Conservation (phyloP, 2,329 filamentous ascomycete species). For the Hypoxylon rubiginosum region DNA sequence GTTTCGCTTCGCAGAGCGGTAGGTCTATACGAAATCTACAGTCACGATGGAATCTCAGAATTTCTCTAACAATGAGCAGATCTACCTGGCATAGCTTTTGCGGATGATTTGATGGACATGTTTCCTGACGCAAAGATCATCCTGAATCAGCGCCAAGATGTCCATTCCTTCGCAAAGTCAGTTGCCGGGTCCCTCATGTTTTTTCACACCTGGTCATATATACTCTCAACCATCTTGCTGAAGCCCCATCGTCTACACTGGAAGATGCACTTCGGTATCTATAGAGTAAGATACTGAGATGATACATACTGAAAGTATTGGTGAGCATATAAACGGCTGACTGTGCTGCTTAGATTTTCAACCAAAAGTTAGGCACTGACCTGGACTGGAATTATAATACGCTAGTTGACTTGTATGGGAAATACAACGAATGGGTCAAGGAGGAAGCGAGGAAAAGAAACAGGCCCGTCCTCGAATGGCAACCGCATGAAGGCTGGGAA, state of each 20-base stretch:
- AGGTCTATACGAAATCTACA: not conserved
- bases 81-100: slow-evolving; percentile 52
- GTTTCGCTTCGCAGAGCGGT: slow-evolving; percentile 44
- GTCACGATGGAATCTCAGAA: not conserved
- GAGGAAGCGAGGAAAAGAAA: slow-evolving; percentile 50
- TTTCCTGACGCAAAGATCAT: slow-evolving; percentile 54
- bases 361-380: not conserved
- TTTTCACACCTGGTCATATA: slow-evolving; percentile 48
- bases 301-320: too few species aligned
- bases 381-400: not conserved
- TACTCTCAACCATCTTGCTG: slow-evolving; percentile 46
- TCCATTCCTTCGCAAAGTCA: slow-evolving; percentile 49
- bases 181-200: slow-evolving; percentile 46
- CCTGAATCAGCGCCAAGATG: slow-evolving; percentile 50
- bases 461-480: slow-evolving; percentile 49
- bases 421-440: slow-evolving; percentile 46
- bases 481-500: slow-evolving; percentile 58
- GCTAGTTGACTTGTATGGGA: slow-evolving; percentile 35
- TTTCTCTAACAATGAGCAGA: slow-evolving; percentile 33
- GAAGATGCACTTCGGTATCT: slow-evolving; percentile 1
- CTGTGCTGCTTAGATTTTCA: not conserved
- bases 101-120: slow-evolving; percentile 56
- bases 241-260: slow-evolving; percentile 49
- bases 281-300: not conserved
- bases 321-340: too few species aligned